phyloP scores from a whole-genome alignment of 1,284 basidiomycete species.

The Leccinum subspadiceum region DNA sequence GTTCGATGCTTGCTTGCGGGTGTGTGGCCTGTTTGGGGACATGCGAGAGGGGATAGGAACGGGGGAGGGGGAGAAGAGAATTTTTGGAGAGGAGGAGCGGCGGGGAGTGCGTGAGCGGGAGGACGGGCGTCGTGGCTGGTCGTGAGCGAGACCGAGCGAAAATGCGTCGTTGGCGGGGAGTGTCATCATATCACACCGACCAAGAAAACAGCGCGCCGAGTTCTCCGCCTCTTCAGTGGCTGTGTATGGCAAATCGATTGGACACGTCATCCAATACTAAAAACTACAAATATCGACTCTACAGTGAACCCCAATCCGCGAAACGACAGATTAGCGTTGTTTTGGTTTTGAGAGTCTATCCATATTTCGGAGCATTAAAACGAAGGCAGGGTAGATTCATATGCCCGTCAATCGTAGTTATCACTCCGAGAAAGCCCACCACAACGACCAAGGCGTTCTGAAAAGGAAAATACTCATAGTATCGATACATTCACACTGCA shows the following conservation, averaged over 20 bases:
- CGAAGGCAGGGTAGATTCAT: constrained; percentile 32
- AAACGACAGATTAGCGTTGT: constrained; percentile 25
- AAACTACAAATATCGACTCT: constrained; percentile 29
- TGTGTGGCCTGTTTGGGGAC: constrained; percentile 18
- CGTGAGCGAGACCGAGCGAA: constrained; percentile 45
- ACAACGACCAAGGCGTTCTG: not conserved
- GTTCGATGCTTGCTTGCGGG: constrained; percentile 15
- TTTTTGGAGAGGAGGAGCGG: constrained; percentile 46
- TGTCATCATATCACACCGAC: constrained; percentile 29
- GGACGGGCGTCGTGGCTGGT: constrained; percentile 37
- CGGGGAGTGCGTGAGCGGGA: constrained; percentile 27
- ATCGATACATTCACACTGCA: not conserved
- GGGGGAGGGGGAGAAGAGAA: constrained; percentile 34
- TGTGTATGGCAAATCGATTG: constrained; percentile 6
- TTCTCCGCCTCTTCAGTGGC: constrained; percentile 7
- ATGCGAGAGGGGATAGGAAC: constrained; percentile 16
- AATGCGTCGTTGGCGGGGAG: constrained; percentile 54
- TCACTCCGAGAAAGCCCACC: constrained; percentile 36
- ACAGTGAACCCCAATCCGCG: constrained; percentile 31
- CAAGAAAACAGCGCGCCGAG: not conserved
- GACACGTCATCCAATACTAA: not conserved
- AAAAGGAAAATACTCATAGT: not conserved
- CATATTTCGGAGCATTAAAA: constrained; percentile 44
- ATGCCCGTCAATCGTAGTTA: constrained; percentile 42
- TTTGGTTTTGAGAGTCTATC: constrained; percentile 32